Base-by-base conservation (phyloP, 2,329 filamentous ascomycete genomes). In the Elsinoe australis region DNA sequence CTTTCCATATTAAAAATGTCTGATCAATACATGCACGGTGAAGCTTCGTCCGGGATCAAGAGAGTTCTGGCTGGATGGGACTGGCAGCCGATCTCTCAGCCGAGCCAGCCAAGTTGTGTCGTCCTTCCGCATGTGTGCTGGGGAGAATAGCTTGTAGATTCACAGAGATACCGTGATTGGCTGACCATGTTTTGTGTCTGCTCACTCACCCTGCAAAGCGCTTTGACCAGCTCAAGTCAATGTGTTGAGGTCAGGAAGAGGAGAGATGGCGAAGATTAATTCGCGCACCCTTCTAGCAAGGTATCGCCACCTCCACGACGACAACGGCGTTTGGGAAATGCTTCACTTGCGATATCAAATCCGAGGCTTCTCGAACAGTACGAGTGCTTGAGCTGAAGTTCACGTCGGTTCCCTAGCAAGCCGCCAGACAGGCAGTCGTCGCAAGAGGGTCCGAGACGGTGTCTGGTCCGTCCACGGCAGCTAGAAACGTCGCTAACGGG, bases 401-500 rank as follows among this genome's bases (percentile, higher is more conserved):
- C 39, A 32, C 17, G 7, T 44, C 39, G 39, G 39, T 32, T n/a
- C 31, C 24, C 15, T 44, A 29, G 24, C 24, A 21, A 21, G 24
- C 39, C 39, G 33, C 14, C 24, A 22, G 22, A 26, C 36, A 28
- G n/a, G n/a, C n/a, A n/a, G n/a, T n/a, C n/a, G n/a, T n/a, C n/a
- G n/a, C n/a, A n/a, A n/a, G n/a, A 29, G 26, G 26, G 7, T 44
- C 39, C 39, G 39, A 31, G 39, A 44, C 39, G 39, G 39, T 44
- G 24, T 44, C 39, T 44, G 39, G 39, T 32, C 39, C 39, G 39
- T 18, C 21, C 21, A 12, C 39, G 39, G 39, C 17, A 24, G 28
- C 39, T 44, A 44, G 26, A 44, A 44, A 44, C 39, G 39, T 44
- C 39, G 39, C 39, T 32, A 32, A 44, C 39, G 44, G 44, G 29